Base-by-base conservation (phyloP, 108 stramenopile genomes). In the Cyclotella sp. region DNA sequence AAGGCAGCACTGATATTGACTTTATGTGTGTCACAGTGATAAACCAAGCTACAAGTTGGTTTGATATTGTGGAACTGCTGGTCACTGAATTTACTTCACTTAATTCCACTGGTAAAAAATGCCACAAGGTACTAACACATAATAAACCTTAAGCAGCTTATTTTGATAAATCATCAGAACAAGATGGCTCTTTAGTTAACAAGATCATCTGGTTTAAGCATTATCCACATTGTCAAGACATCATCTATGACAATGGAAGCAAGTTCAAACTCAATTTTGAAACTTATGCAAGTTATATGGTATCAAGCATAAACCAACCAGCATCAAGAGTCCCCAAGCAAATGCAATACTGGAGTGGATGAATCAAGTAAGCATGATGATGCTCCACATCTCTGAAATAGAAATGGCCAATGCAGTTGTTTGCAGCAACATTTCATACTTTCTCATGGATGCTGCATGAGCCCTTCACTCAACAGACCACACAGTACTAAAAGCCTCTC, bases 191-290 rank as follows among this genome's bases (percentile, higher is more conserved):
- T 11, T 39, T 63, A 0, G 41, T 77, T n/a, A 70, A 82, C 19
- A 53, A 72, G 22, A 57, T 40, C 28, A 57, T 40, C 28, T 86
- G 86, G 86, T 49, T 86, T 15, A 63, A 34, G 29, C 63, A 75
- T 40, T 86, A 86, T 46, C 86, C 82, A 11, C 9, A 82, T 12
- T 77, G 77, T 29, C n/a, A 18, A 27, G 8, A 58, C 12, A 39
- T 79, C 10, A 72, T 75, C 15, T 70, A 55, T 14, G 86, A 84
- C 49, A 76, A 78, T 73, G 78, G 86, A 15, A 68, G 39, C 9
- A 34, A 34, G 34, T 82, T 82, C 63, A 71, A 72, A 47, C 41
- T 54, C 21, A 51, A 78, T 34, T 82, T 84, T 28, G 19, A 42
- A 21, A 57, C 21, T 42, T 82, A 41, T 39, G 77, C 3, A 2